Base-by-base conservation (phyloP, 768 basidiomycete genomes). In the Hypsizygus marmoreus region DNA sequence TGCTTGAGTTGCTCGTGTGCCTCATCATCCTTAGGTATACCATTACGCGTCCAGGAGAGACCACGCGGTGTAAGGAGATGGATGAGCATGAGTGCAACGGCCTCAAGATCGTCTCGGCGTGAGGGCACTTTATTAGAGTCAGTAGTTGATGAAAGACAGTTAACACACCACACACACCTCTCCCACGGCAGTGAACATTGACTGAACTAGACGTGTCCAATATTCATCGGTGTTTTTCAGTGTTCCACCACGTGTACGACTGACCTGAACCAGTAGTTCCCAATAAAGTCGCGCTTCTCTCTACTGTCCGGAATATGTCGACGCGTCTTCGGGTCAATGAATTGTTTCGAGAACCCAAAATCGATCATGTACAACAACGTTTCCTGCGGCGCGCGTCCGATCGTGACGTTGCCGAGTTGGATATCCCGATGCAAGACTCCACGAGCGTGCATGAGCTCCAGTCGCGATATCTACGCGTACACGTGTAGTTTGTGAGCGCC, bases 191-290 rank as follows among this genome's bases (percentile, higher is more conserved):
- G 62, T 91, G 88, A 9, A 90, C 88, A 30, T 76, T 79, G 3
- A 90, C 77, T 9, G 88, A 85, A 36, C 80, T 79, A 51, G 20
- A 51, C 19, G 24, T 35, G 35, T 31, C 25, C 17, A 44, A 16
- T 35, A 50, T 20, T 36, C n/a, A n/a, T n/a, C n/a, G n/a, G n/a
- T n/a, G n/a, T n/a, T n/a, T n/a, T n/a, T n/a, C n/a, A n/a, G n/a
- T n/a, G n/a, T 11, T 20, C 36, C 4, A 23, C 4, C 54, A 47
- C 41, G 4, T 22, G n/a, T 32, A 19, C 25, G 9, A 52, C 67
- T 47, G 43, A 84, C 69, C 80, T 82, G 60, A 91, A 91, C 86
- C 86, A 91, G 59, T 89, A 91, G 60, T 91, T 91, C 19, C 88
- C 88, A 41, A 90, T 81, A 52, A 91, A 90, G 56, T 88, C 83